Percentiles rank a stretch among this genome's conserved stretches.
phyloP scores from a whole-genome alignment of 2,329 filamentous ascomycete genomes.

The Thermothelomyces thermophilus region DNA sequence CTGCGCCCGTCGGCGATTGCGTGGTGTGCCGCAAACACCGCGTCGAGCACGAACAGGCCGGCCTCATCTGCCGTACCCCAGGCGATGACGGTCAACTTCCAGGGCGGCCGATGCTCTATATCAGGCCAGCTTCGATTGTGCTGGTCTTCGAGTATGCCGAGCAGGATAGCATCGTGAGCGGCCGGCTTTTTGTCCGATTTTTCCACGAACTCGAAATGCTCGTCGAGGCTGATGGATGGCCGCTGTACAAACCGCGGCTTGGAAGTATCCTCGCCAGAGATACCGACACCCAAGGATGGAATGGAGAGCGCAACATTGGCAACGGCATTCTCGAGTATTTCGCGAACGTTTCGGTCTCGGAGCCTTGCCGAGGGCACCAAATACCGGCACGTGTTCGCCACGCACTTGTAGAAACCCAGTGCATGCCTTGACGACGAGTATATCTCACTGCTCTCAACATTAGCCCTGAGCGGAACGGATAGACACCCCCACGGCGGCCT shows the following conservation, averaged over 20 bases:
- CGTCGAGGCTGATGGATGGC: slow-evolving; percentile 36
- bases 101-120: slow-evolving; percentile 37
- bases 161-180: slow-evolving; percentile 30
- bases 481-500: not conserved
- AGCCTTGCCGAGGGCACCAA: slow-evolving; percentile 17
- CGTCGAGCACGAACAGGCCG: slow-evolving; percentile 30
- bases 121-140: slow-evolving; percentile 39
- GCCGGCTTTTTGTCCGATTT: slow-evolving; percentile 10
- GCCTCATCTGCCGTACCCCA: slow-evolving; percentile 14
- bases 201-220: slow-evolving; percentile 35
- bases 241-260: slow-evolving; percentile 40
- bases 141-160: slow-evolving; percentile 32
- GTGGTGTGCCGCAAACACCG: slow-evolving; percentile 48
- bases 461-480: not conserved
- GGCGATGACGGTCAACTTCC: slow-evolving; percentile 39
- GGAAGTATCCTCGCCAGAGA: slow-evolving; percentile 39
- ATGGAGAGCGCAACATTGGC: slow-evolving; percentile 37
- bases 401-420: slow-evolving; percentile 42
- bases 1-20: slow-evolving; percentile 46
- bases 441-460: slow-evolving; percentile 32
- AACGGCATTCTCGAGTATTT: slow-evolving; percentile 34
- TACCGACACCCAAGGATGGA: slow-evolving; percentile 43
- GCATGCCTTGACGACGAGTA: slow-evolving; percentile 41
- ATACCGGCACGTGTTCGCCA: slow-evolving; percentile 42
- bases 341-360: slow-evolving; percentile 13